Base-by-base conservation (phyloP, 441 rosid genomes). In the Pelargonium cotyledonis region DNA sequence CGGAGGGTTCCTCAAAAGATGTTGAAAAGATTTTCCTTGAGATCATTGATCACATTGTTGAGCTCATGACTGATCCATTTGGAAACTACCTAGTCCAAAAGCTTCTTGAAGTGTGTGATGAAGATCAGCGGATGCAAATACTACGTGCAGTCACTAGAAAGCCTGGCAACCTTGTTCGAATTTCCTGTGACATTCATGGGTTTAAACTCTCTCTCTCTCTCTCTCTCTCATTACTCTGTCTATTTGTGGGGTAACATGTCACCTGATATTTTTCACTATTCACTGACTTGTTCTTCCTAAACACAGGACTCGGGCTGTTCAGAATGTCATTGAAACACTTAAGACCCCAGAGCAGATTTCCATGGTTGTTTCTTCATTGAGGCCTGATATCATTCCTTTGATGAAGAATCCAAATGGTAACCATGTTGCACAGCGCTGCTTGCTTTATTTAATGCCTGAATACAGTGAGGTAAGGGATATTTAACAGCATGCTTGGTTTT, bases 181-280 rank as follows among this genome's bases (percentile, higher is more conserved):
- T 89, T 77, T 89, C 96, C 31, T 91, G 94, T 73, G 91, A 88
- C 76, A 84, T 85, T 88, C 95, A 88, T 49, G 97, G 97, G 97
- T 89, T 73, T 65, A 81, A 11, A 15, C 69, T 74, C 76, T 70
- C 46, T 40, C 75, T 65, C 71, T 68, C 63, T n/a, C n/a, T n/a
- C n/a, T n/a, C n/a, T n/a, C n/a, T n/a, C n/a, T n/a, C n/a, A 68
- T 65, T 67, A 46, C 16, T 18, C 2, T 73, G 26, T 49, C 26
- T 68, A 26, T 68, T 1, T 11, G 23, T 8, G 15, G 44, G 0
- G 2, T 68, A 2, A 51, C 53, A 51, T 51, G 0, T n/a, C 38
- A 57, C 47, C 55, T 26, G 31, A 61, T 15, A 66, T 18, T 55
- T 66, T 71, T 18, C 57, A 43, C 66, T 58, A 67, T 67, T 66